Conservation (phyloP, 2,329 filamentous ascomycete species). For the Podosphaera xanthii region DNA sequence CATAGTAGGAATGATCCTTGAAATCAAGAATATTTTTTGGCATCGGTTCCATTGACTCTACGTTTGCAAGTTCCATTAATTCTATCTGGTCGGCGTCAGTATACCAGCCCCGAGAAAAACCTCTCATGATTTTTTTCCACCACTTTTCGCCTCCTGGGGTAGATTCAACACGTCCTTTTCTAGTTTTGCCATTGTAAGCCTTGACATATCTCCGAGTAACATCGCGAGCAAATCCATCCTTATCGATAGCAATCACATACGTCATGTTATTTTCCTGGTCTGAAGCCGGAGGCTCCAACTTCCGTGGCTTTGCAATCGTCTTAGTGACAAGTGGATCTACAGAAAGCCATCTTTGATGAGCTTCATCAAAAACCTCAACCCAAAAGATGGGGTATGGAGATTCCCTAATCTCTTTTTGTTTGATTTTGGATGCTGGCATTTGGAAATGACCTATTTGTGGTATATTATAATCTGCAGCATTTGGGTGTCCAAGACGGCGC, state of each 20-base stretch:
- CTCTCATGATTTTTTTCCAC: slow-evolving; percentile 29
- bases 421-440: slow-evolving; percentile 14
- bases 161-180: slow-evolving; percentile 54
- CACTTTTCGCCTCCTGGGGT: slow-evolving; percentile 26
- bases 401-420: slow-evolving; percentile 31
- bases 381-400: slow-evolving; percentile 72
- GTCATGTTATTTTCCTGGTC: slow-evolving; percentile 55
- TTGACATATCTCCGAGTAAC: slow-evolving; percentile 77
- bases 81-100: slow-evolving; percentile 67
- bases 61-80: slow-evolving; percentile 47
- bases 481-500: slow-evolving; percentile 15
- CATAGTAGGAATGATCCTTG: slow-evolving; percentile 65
- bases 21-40: slow-evolving; percentile 72
- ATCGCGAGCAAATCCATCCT: slow-evolving; percentile 55
- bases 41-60: slow-evolving; percentile 58
- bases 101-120: slow-evolving; percentile 21
- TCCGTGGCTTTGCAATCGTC: slow-evolving; percentile 51
- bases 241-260: slow-evolving; percentile 72
- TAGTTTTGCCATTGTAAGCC: slow-evolving; percentile 75
- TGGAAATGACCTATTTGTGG: slow-evolving; percentile 21
- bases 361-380: slow-evolving; percentile 75
- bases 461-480: slow-evolving; percentile 28
- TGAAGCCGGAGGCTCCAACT: slow-evolving; percentile 61
- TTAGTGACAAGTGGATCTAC: slow-evolving; percentile 68
- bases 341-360: slow-evolving; percentile 76